A percentile compares a stretch with the other conserved stretches of the same genome.
These are phyloP conservation scores for Giardia muris DNA, from an alignment of 208 protist genomes.

Conservation along the genomic window DNA sequence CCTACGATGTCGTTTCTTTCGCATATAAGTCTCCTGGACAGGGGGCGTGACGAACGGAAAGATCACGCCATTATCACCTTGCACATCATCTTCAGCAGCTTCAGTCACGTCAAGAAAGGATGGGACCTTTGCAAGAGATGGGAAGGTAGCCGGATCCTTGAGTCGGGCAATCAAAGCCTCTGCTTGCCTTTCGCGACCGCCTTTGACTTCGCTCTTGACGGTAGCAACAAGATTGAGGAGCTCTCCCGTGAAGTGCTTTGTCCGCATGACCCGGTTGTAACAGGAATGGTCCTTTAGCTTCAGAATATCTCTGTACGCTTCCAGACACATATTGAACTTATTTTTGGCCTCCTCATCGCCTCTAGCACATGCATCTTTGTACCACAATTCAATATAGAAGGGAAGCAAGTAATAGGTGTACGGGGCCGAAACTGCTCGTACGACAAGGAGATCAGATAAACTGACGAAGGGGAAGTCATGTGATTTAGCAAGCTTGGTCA, in stretches of 20 bases:
- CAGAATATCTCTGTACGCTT: background rate
- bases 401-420: background rate
- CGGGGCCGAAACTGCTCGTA: background rate
- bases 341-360: background rate
- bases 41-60: too few relatives aligned
- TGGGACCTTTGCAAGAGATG: too few relatives aligned
- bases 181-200: too few relatives aligned
- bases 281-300: background rate
- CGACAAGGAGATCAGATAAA: background rate
- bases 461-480: background rate
- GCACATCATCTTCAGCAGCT: too few relatives aligned
- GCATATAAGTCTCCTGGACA: too few relatives aligned
- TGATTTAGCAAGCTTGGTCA: too few relatives aligned
- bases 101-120: too few relatives aligned
- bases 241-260: background rate
- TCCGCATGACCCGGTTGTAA: background rate
- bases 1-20: too few relatives aligned
- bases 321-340: background rate
- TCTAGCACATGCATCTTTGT: background rate
- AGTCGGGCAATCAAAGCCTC: too few relatives aligned
- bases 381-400: background rate
- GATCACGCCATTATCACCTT: too few relatives aligned
- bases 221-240: background rate
- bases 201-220: too few relatives aligned
- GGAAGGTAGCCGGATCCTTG: too few relatives aligned